A percentile compares a stretch with the other conserved stretches of the same genome.
Evolutionary conservation across 2,329 filamentous ascomycete species (phyloP).

Genomic region (Aspergillus sp.): DNA sequence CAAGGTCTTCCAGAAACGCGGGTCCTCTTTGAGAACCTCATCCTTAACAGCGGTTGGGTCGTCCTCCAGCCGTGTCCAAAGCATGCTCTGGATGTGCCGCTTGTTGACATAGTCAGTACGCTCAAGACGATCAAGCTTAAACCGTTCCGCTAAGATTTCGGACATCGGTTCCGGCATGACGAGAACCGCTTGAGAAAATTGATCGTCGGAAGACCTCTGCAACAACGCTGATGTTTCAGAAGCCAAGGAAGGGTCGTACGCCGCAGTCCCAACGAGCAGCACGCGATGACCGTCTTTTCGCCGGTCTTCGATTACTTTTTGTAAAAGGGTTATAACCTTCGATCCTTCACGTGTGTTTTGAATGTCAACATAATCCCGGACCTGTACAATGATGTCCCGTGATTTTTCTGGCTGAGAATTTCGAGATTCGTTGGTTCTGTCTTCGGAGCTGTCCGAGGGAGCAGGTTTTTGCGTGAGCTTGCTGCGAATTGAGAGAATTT

Average conservation of each 20-base stretch:
- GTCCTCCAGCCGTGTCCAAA: slow-evolving; percentile 48
- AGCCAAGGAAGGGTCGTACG: slow-evolving; percentile 49
- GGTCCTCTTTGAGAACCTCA: slow-evolving; percentile 34
- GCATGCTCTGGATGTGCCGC: slow-evolving; percentile 67
- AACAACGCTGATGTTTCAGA: slow-evolving; percentile 52
- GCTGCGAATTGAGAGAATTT: slow-evolving; percentile 36
- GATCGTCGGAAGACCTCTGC: slow-evolving; percentile 51
- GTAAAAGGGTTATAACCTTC: slow-evolving; percentile 70
- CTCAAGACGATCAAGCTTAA: slow-evolving; percentile 54
- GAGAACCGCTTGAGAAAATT: slow-evolving; percentile 58
- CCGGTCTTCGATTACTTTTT: slow-evolving; percentile 71
- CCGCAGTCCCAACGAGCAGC: slow-evolving; percentile 78
- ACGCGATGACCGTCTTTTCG: slow-evolving; percentile 74
- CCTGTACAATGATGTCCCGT: slow-evolving; percentile 69
- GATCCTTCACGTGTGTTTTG: slow-evolving; percentile 70
- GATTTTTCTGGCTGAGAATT: slow-evolving; percentile 22
- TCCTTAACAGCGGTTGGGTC: slow-evolving; percentile 36
- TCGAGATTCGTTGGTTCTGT: slow-evolving; percentile 13
- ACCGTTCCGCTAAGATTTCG: slow-evolving; percentile 40
- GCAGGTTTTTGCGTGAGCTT: slow-evolving; percentile 14
- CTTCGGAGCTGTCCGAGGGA: slow-evolving; percentile 17
- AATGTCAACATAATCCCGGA: slow-evolving; percentile 82
- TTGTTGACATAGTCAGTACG: slow-evolving; percentile 63
- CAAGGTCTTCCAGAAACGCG: slow-evolving; percentile 36
- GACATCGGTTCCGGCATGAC: slow-evolving; percentile 55